Conservation (phyloP, 1,284 basidiomycete genomes). For the Trichosporon coremiiforme region DNA sequence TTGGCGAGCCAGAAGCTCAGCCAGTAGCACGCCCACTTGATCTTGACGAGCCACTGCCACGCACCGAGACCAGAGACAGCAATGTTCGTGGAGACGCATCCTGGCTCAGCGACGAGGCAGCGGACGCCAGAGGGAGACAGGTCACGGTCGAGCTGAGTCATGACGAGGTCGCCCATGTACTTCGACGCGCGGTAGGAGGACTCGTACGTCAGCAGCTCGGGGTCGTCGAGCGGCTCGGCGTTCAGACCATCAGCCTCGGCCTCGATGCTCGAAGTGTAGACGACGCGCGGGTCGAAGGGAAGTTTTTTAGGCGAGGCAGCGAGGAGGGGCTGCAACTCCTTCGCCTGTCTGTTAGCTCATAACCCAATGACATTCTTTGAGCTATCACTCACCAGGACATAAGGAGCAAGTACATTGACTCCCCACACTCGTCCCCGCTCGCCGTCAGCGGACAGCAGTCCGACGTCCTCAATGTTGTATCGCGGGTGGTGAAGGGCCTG, state of each 20-base stretch:
- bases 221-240: constrained; percentile 62
- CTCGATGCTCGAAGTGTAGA: constrained; percentile 80
- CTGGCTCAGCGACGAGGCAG: constrained; percentile 73
- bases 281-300: constrained; percentile 63
- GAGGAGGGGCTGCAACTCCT: constrained; percentile 51
- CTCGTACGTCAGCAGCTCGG: constrained; percentile 67
- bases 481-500: constrained; percentile 62
- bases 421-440: constrained; percentile 81
- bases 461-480: constrained; percentile 66
- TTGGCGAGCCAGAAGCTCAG: constrained; percentile 64
- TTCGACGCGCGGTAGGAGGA: constrained; percentile 75
- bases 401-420: constrained; percentile 81
- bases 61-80: constrained; percentile 45
- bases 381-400: constrained; percentile 66
- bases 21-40: constrained; percentile 64
- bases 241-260: constrained; percentile 63
- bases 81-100: constrained; percentile 71
- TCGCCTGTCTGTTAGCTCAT: constrained; percentile 39
- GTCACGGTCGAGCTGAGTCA: constrained; percentile 61
- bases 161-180: constrained; percentile 76
- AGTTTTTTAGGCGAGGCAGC: constrained; percentile 45
- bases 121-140: constrained; percentile 58
- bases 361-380: no score
- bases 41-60: constrained; percentile 59
- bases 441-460: constrained; percentile 66